Percentiles rank a stretch among this genome's conserved stretches.
These are phyloP conservation scores for Gentiana dahurica DNA, from an alignment of 257 asterid species.

Conservation along the genomic window DNA sequence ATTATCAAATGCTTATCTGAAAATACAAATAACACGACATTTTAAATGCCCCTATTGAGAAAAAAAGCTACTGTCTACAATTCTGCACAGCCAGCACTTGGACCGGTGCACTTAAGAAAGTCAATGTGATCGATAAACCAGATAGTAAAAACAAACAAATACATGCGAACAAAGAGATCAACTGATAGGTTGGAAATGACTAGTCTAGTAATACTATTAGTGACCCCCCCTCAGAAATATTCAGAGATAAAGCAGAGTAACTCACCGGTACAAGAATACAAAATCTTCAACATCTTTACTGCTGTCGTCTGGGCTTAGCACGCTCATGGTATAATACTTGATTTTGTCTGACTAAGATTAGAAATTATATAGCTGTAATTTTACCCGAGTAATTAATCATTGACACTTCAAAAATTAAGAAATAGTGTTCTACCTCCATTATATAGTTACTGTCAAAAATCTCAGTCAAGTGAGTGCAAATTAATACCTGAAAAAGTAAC, in stretches of 20 bases:
- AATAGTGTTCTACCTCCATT: conserved; percentile 45
- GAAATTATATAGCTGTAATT: conserved; percentile 7
- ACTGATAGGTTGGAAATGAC: neutral
- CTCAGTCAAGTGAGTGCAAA: conserved; percentile 93
- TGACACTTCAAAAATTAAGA: conserved; percentile 1
- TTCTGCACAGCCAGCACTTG: too few species aligned
- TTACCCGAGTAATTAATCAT: neutral
- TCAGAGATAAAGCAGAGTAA: conserved; percentile 8
- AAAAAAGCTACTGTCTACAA: too few species aligned
- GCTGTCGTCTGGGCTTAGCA: conserved; percentile 61
- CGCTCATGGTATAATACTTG: conserved; percentile 90
- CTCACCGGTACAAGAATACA: conserved; percentile 74
- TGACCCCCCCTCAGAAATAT: neutral
- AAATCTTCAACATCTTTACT: conserved; percentile 60
- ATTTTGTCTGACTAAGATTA: conserved; percentile 61
- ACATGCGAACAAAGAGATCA: neutral
- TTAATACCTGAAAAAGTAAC: conserved; percentile 55
- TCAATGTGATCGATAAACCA: neutral
- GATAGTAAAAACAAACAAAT: neutral
- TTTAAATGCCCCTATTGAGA: too few species aligned
- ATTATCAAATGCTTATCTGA: too few species aligned
- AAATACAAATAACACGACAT: neutral
- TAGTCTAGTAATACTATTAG: neutral
- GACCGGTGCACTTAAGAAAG: too few species aligned
- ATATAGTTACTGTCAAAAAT: conserved; percentile 63